Evolutionary conservation across 2,329 filamentous ascomycete species (phyloP), one percentile per base, ranked within the genome.

Genomic region (Colletotrichum sp.): DNA sequence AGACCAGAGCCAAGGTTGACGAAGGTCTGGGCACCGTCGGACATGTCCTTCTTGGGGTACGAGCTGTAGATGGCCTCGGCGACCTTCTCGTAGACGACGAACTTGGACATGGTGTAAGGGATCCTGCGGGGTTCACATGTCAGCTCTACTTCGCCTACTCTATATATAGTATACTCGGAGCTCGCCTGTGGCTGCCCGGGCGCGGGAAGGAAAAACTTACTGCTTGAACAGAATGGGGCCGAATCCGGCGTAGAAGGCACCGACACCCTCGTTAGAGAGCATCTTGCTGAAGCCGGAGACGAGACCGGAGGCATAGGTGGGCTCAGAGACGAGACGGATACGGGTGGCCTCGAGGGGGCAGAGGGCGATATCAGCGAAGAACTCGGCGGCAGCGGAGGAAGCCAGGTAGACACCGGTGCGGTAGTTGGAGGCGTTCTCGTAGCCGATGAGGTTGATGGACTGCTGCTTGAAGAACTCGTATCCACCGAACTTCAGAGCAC

Each of bases 381-480:
- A 91, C 84, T 94, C 92, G 76, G 91, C 92, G 71, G 87, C 85
- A 72, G 90, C 92, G 78, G 92, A 89, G 56, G 92, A 93, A 80
- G 90, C 94, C 79, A 95, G 91, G 91, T 96, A 96, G 87, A 96
- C 93, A 79, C 92, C 92, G 78, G 94, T 95, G 81, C 94, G 92
- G 92, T 96, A 95, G 86, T 95, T 91, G 82, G 90, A 90, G 81
- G 94, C 94, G 79, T 89, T 92, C 87, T 96, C 94, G 85, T 93
- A 93, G 83, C 95, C 95, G 83, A 97, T 87, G 78, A 90, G 77
- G 90, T 95, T 94, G 87, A 97, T 97, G 84, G 89, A 92, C 88
- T 97, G 94, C 89, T 96, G 92, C 93, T 98, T 97, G 94, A 98
- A 97, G 89, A 97, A 93, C 89, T 98, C 95, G 88, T 98, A 98